Percentiles rank a stretch among this genome's conserved stretches.
Conservation (phyloP, 176 grass and related monocot genomes). For the Musa troglodytarum region DNA sequence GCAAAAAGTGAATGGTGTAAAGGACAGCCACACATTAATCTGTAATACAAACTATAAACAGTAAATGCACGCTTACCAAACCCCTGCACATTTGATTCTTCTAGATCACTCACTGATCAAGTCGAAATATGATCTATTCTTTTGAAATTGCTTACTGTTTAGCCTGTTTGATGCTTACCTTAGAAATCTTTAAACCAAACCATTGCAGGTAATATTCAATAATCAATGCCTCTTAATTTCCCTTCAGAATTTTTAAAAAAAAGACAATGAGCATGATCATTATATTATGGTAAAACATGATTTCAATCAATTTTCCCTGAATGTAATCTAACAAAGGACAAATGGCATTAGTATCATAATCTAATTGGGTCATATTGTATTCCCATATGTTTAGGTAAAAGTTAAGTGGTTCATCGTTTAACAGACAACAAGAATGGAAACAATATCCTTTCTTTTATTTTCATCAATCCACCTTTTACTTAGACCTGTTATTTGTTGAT, state of each 20-base stretch:
- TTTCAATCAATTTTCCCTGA: neutral
- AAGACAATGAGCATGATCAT: no score
- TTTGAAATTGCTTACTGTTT: neutral
- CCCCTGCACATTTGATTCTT: neutral
- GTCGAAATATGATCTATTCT: neutral
- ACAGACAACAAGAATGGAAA: neutral
- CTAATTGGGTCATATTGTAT: neutral
- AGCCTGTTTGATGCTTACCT: neutral
- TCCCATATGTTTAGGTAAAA: neutral
- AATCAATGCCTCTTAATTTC: neutral
- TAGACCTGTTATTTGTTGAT: neutral
- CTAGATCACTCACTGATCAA: neutral
- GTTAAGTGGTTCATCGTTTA: neutral
- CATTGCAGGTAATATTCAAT: neutral
- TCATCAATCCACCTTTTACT: neutral
- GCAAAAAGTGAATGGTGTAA: neutral
- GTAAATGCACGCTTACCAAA: neutral
- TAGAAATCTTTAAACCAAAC: no score
- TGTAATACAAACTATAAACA: neutral
- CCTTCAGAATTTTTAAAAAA: neutral
- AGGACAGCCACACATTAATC: neutral
- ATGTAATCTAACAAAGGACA: neutral
- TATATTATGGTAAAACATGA: neutral
- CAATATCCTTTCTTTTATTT: neutral
- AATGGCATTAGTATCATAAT: neutral